Evolutionary conservation across 1,284 basidiomycete species (phyloP).

Genomic region (Austroboletus niveus): DNA sequence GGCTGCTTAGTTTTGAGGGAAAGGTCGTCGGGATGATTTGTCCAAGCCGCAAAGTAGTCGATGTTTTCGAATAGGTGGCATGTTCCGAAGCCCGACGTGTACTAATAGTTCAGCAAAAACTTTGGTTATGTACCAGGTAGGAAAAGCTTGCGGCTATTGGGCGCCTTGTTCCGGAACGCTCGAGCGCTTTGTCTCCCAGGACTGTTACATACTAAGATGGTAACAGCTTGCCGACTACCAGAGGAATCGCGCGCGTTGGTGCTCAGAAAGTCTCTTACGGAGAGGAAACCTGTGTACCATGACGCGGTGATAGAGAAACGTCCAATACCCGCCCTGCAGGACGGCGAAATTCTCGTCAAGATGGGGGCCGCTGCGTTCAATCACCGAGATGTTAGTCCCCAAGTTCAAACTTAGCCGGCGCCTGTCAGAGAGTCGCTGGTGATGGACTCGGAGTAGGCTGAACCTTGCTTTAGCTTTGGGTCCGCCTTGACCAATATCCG

Average conservation of each 20-base stretch:
- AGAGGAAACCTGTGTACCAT: slow-evolving; percentile 43
- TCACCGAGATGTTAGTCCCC: slow-evolving; percentile 64
- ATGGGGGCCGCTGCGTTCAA: slow-evolving; percentile 76
- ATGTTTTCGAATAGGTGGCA: background rate
- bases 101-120: no score
- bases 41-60: background rate
- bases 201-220: background rate
- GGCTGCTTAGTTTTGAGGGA: slow-evolving; percentile 41
- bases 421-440: background rate
- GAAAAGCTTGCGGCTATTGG: no score
- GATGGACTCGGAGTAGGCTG: background rate
- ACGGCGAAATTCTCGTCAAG: slow-evolving; percentile 62
- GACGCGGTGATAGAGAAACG: slow-evolving; percentile 52
- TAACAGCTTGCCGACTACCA: slow-evolving; percentile 25
- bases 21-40: slow-evolving; percentile 50
- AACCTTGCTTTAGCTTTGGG: slow-evolving; percentile 63
- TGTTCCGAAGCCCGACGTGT: no score
- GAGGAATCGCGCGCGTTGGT: slow-evolving; percentile 40
- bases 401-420: background rate
- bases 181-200: background rate
- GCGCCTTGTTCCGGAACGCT: no score
- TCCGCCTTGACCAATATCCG: slow-evolving; percentile 70
- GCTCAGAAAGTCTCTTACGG: slow-evolving; percentile 36
- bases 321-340: slow-evolving; percentile 47
- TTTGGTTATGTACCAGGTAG: background rate